Evolutionary conservation across 257 asterid genomes (phyloP), one percentile per base, ranked within the genome.

Genomic region (Rehmannia glutinosa): DNA sequence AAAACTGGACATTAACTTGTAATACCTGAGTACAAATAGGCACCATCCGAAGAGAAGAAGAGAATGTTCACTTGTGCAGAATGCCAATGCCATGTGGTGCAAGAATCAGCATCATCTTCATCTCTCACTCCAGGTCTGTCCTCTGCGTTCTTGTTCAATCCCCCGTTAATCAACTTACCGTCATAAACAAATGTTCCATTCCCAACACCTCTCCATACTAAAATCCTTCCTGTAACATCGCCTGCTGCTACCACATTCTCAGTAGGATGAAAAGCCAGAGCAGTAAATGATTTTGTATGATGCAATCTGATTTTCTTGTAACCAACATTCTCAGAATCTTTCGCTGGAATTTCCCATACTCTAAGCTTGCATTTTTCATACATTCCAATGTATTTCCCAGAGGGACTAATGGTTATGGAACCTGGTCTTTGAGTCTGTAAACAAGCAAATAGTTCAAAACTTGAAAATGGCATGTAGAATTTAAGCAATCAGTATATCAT

Each of bases 21-120:
- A 46, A 17, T 85, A 94, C 99, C 99, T 82, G 99, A 94, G 75
- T 83, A 94, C 68, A 94, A 77, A 81, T 94, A 85, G 47, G 96
- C 95, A 71, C 97, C 99, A 69, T 94, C 97, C 4, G 95, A 74
- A 64, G 99, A 94, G 77, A 94, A 94, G 88, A 88, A 87, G 35
- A 94, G 87, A 42, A 82, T 74, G 74, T 83, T 84, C 68, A 94
- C 95, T 85, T 74, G 85, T 55, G 95, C 71, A 78, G 99, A 85
- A 79, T 94, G 99, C 97, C 99, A 94, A 75, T 94, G 99, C 92
- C 96, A 87, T 49, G 96, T 88, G 71, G 97, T 85, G 80, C 97
- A 94, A 33, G 95, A 84, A 69, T 85, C 95, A 20, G 97, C 92
- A 71, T 94, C 97, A 68, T 91, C 91, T 4, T 73, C 64, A 6